Percentiles rank a stretch among this genome's conserved stretches.
phyloP scores from a whole-genome alignment of 108 stramenopile genomes.

The Aurantiochytrium sp. region DNA sequence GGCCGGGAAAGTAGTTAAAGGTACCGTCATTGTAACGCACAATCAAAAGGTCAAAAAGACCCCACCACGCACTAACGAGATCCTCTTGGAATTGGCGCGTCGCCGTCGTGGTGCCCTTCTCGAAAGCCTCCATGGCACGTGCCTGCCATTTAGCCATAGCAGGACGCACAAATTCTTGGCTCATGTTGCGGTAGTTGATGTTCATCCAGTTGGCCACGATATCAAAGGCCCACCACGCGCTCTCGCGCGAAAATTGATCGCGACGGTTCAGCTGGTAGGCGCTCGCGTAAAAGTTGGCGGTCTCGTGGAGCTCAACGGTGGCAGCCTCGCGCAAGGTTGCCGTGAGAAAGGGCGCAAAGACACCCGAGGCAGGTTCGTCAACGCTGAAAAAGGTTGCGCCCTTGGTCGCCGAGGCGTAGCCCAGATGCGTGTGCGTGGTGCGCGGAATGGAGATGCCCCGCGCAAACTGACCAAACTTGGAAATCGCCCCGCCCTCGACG shows the following conservation, averaged over 20 bases:
- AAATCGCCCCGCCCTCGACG: not conserved
- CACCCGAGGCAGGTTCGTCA: not conserved
- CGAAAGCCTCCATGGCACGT: not conserved
- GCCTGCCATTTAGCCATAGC: not conserved
- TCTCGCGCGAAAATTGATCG: not conserved
- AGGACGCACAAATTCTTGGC: not conserved
- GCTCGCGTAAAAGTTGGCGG: not conserved
- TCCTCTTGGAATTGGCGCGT: not conserved
- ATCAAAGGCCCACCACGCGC: slow-evolving; percentile 17
- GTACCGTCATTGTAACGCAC: slow-evolving; percentile 9
- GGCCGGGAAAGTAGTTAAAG: not conserved
- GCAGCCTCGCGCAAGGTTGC: not conserved
- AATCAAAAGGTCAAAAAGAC: not conserved
- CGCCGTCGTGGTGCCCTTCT: not conserved
- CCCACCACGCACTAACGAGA: not conserved
- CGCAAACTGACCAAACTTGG: not conserved
- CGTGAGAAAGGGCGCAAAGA: not conserved
- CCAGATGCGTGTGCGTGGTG: not conserved
- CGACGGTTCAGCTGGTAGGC: not conserved
- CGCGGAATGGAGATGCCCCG: slow-evolving; percentile 6
- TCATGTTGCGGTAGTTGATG: slow-evolving; percentile 11
- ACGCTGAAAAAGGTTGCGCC: not conserved
- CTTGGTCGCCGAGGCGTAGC: not conserved
- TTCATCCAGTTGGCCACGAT: slow-evolving; percentile 3
- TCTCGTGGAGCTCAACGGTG: not conserved